Conservation (phyloP, 2,329 filamentous ascomycete species). For the Aspergillus sp. region DNA sequence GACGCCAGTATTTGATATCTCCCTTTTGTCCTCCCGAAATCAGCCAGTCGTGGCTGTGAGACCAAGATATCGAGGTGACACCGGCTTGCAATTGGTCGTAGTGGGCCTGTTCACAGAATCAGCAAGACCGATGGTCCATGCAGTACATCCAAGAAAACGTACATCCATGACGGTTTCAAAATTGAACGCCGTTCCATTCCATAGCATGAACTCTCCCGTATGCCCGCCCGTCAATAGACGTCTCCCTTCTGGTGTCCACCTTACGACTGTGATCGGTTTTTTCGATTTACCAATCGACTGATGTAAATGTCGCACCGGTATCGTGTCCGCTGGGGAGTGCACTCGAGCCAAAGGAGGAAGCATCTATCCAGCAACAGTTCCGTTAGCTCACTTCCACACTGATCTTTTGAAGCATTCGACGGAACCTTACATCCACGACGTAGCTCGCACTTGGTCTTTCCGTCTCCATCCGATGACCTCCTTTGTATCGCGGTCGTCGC, state of each 20-base stretch:
- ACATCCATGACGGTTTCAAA: constrained; percentile 98
- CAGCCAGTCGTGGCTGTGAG: constrained; percentile 95
- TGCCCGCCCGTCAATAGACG: constrained; percentile 88
- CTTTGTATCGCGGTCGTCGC: constrained; percentile 72
- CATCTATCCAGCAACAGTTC: constrained; percentile 57
- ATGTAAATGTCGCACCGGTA: constrained; percentile 92
- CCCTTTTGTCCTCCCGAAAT: constrained; percentile 94
- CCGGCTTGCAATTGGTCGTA: constrained; percentile 55
- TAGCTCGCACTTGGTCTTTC: constrained; percentile 88
- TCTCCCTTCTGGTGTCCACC: constrained; percentile 95
- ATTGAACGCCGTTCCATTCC: constrained; percentile 99
- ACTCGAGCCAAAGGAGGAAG: constrained; percentile 76
- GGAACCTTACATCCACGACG: constrained; percentile 70
- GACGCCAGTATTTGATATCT: constrained; percentile 96
- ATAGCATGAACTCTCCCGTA: constrained; percentile 95
- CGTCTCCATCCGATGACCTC: constrained; percentile 67
- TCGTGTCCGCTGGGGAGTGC: constrained; percentile 74
- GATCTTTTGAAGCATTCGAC: too few species aligned
- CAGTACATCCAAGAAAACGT: constrained; percentile 14
- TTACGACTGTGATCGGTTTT: constrained; percentile 92
- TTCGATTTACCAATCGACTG: constrained; percentile 99
- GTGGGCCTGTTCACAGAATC: constrained; percentile 59
- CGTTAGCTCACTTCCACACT: neutral
- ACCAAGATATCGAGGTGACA: constrained; percentile 60
- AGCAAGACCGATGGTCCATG: constrained; percentile 2